Evolutionary conservation across 2,329 filamentous ascomycete genomes (phyloP).

Genomic region (Ophiosphaerella narmari): DNA sequence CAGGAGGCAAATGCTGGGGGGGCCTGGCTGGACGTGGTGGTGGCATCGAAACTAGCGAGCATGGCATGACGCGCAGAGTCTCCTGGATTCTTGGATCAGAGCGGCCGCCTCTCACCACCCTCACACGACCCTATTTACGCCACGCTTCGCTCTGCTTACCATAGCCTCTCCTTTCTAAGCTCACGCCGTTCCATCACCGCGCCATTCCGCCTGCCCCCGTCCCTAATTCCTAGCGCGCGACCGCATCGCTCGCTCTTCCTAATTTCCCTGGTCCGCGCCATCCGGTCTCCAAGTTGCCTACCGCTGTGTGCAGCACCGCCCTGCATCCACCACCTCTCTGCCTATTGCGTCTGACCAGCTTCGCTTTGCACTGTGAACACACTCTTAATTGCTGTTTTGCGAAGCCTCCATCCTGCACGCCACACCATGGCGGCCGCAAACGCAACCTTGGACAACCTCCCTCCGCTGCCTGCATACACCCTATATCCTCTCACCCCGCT

Average conservation of each 20-base stretch:
- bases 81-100: constrained; percentile 7
- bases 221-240: not conserved
- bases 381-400: constrained; percentile 6
- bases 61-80: constrained; percentile 30
- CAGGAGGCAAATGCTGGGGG: not conserved
- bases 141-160: constrained; percentile 34
- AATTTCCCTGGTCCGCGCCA: constrained; percentile 33
- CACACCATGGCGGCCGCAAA: constrained; percentile 52
- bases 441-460: constrained; percentile 64
- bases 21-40: not conserved
- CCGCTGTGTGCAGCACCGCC: constrained; percentile 6
- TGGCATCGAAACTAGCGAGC: not conserved
- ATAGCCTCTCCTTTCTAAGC: constrained; percentile 41
- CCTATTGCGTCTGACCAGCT: not conserved
- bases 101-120: constrained; percentile 26
- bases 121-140: constrained; percentile 32
- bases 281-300: constrained; percentile 20
- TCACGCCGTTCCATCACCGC: not conserved
- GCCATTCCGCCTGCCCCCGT: too few relatives aligned
- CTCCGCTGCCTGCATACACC: constrained; percentile 83
- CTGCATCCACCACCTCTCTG: constrained; percentile 4
- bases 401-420: constrained; percentile 12
- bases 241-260: constrained; percentile 27
- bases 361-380: not conserved
- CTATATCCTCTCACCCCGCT: constrained; percentile 72